phyloP scores from a whole-genome alignment of 2,329 filamentous ascomycete species.

The Pseudogymnoascus verrucosus region DNA sequence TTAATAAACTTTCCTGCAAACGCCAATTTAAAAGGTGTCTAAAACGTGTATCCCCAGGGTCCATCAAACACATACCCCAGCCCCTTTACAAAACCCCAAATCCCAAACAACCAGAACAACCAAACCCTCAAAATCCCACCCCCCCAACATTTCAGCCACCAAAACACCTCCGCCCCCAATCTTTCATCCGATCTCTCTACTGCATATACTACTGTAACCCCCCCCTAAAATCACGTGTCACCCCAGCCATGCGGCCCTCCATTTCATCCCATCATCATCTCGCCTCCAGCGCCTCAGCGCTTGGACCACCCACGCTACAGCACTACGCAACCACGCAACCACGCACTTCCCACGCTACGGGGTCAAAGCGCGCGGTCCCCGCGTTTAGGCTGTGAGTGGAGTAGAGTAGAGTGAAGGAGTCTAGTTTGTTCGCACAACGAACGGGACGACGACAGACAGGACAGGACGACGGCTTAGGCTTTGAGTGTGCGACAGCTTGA shows the following conservation, averaged over 20 bases:
- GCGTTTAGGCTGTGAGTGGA: not conserved
- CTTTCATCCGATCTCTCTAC: not conserved
- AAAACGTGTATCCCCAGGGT: not conserved
- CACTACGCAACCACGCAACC: not conserved
- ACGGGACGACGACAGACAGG: not conserved
- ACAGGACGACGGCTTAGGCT: not conserved
- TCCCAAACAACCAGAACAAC: not conserved
- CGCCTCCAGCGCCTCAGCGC: not conserved
- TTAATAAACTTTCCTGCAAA: not conserved
- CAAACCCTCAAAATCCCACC: not conserved
- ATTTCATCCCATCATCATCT: not conserved
- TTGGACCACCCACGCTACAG: not conserved
- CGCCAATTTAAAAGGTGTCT: not conserved
- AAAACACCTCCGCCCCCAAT: not conserved
- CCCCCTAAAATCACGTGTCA: not conserved
- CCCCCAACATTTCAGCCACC: too few relatives aligned
- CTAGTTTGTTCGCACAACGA: not conserved
- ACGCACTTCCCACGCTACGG: not conserved
- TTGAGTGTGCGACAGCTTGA: too few relatives aligned
- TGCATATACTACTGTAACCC: too few relatives aligned
- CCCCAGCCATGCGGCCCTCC: not conserved
- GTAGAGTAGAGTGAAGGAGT: too few relatives aligned
- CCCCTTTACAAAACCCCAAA: too few relatives aligned
- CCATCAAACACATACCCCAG: not conserved
- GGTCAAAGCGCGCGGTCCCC: slow-evolving; percentile 1